Percentiles rank a stretch among this genome's conserved stretches.
phyloP scores from a whole-genome alignment of 495 filamentous ascomycete genomes.

The Aspergillus sparsus region DNA sequence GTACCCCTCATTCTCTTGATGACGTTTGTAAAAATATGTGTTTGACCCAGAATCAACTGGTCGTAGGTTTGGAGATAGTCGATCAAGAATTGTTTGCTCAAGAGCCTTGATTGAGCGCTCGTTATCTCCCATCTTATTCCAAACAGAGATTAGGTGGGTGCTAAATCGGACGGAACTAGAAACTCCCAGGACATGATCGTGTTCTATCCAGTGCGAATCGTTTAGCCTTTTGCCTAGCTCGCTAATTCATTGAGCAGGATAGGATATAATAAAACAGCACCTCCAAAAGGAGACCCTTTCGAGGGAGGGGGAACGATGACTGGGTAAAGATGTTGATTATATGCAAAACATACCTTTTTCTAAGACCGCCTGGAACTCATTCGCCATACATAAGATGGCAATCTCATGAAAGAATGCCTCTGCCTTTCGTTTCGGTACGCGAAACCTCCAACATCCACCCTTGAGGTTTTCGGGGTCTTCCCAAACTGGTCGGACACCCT shows the following conservation, averaged over 20 bases:
- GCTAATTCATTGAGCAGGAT: neutral
- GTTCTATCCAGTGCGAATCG: slow-evolving; percentile 38
- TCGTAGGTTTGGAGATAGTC: slow-evolving; percentile 64
- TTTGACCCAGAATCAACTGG: slow-evolving; percentile 47
- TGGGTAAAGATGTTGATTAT: neutral
- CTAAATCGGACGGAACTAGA: slow-evolving; percentile 64
- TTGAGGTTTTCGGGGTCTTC: slow-evolving; percentile 81
- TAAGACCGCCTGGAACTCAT: slow-evolving; percentile 74
- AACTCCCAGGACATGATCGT: slow-evolving; percentile 70
- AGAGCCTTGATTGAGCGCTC: slow-evolving; percentile 71
- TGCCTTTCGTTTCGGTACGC: slow-evolving; percentile 71
- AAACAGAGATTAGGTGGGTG: slow-evolving; percentile 77
- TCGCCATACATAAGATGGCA: slow-evolving; percentile 79
- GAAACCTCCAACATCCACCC: slow-evolving; percentile 86
- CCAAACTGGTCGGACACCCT: slow-evolving; percentile 83
- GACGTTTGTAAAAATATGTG: slow-evolving; percentile 68
- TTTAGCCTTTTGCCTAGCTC: neutral
- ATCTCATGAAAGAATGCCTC: slow-evolving; percentile 79
- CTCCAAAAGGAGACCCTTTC: too few species aligned
- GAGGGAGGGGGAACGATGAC: too few species aligned
- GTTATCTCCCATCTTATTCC: slow-evolving; percentile 78
- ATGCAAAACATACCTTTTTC: slow-evolving; percentile 57
- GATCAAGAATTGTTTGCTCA: slow-evolving; percentile 64
- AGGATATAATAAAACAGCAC: too few species aligned
- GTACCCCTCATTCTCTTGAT: slow-evolving; percentile 60